Percentiles rank a stretch among this genome's conserved stretches.
Evolutionary conservation across 208 protist species (phyloP).

Genomic region (Leishmania aethiopica): DNA sequence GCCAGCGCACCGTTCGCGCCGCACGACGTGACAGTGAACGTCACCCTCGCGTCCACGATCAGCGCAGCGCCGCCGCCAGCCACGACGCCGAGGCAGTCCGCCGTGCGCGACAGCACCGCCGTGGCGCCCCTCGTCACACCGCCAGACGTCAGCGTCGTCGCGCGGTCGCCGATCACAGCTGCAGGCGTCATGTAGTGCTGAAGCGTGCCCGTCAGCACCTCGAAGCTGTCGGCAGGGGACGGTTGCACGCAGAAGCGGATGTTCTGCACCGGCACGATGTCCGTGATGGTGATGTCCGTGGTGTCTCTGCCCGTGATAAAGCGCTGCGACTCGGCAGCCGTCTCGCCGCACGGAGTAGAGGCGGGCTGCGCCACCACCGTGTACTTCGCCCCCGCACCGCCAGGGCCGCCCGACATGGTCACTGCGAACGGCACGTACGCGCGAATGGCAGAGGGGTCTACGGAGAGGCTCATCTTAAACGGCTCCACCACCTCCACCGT

Average conservation of each 20-base stretch:
- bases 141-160: conserved; percentile 40
- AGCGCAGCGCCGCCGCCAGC: conserved; percentile 23
- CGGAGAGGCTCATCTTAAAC: conserved; percentile 35
- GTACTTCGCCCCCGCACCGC: conserved; percentile 3
- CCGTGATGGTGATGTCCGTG: conserved; percentile 33
- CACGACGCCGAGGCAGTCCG: conserved; percentile 39
- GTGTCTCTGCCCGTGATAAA: conserved; percentile 23
- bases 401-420: conserved; percentile 37
- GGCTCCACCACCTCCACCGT: conserved; percentile 43
- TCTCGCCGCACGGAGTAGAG: conserved; percentile 25
- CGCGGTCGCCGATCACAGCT: conserved; percentile 42
- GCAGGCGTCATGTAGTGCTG: conserved; percentile 64
- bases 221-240: conserved; percentile 25
- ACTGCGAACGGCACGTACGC: conserved; percentile 44
- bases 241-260: conserved; percentile 39
- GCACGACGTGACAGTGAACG: conserved; percentile 45
- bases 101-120: conserved; percentile 36
- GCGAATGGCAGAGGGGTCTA: conserved; percentile 27
- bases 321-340: conserved; percentile 29
- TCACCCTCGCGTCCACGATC: conserved; percentile 29
- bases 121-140: conserved; percentile 18
- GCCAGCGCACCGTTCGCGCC: conserved; percentile 25
- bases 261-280: conserved; percentile 10
- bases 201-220: conserved; percentile 32
- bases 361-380: conserved; percentile 26